These are phyloP conservation scores for Fusarium mexicanum DNA, from an alignment of 2,329 filamentous ascomycete genomes.

Conservation along the genomic window DNA sequence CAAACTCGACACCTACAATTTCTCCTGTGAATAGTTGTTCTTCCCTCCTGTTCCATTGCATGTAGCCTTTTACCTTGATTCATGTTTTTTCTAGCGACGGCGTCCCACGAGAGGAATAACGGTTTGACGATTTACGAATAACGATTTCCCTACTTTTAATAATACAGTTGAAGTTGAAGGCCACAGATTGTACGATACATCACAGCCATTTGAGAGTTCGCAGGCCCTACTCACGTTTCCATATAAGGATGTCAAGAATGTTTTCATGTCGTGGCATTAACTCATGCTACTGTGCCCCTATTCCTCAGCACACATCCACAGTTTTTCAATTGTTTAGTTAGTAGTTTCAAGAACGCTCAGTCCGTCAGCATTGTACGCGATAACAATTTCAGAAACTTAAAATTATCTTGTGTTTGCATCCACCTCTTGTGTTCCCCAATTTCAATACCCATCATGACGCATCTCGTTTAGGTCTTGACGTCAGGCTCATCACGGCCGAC, in stretches of 20 bases:
- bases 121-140: conserved; percentile 41
- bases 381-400: conserved; percentile 40
- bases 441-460: not conserved
- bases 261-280: conserved; percentile 27
- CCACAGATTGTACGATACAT: conserved; percentile 41
- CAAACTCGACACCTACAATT: conserved; percentile 2
- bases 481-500: conserved; percentile 93
- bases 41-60: conserved; percentile 5
- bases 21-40: not conserved
- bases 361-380: conserved; percentile 38
- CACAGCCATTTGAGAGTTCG: conserved; percentile 15
- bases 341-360: conserved; percentile 43
- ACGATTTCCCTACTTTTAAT: conserved; percentile 36
- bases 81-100: conserved; percentile 29
- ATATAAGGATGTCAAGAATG: conserved; percentile 21
- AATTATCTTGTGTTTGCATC: conserved; percentile 33
- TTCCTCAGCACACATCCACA: conserved; percentile 6
- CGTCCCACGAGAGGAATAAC: conserved; percentile 20
- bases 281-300: conserved; percentile 12
- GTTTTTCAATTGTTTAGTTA: conserved; percentile 22
- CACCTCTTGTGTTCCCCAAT: conserved; percentile 21
- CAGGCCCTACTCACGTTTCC: conserved; percentile 8
- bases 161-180: conserved; percentile 17
- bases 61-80: conserved; percentile 29
- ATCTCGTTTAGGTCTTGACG: conserved; percentile 81